phyloP scores from a whole-genome alignment of 768 basidiomycete genomes.

The Hericium erinaceus region DNA sequence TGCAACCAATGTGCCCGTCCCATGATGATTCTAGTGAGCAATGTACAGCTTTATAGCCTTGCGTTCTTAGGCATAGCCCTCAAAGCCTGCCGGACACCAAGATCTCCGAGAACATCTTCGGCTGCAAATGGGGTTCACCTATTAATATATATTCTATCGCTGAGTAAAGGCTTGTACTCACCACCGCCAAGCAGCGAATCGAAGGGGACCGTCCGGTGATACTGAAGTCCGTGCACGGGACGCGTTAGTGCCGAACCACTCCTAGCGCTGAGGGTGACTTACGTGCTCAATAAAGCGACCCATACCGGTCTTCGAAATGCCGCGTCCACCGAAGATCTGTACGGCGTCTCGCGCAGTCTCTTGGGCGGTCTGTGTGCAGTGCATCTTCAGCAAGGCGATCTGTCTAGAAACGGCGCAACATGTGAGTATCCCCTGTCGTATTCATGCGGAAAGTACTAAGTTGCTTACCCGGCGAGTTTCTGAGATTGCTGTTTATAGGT shows the following conservation, averaged over 20 bases:
- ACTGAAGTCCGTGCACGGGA: slow-evolving; percentile 25
- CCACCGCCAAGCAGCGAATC: slow-evolving; percentile 66
- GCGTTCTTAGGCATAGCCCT: slow-evolving; percentile 63
- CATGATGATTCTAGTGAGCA: not conserved
- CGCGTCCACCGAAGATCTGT: slow-evolving; percentile 81
- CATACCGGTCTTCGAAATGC: slow-evolving; percentile 77
- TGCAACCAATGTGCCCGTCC: not conserved
- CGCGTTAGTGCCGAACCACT: not conserved
- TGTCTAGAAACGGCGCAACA: slow-evolving; percentile 30
- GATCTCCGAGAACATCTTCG: slow-evolving; percentile 67
- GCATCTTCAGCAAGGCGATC: slow-evolving; percentile 75
- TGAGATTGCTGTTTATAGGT: slow-evolving; percentile 65
- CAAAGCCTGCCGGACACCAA: slow-evolving; percentile 77
- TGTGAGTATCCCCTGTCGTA: not conserved
- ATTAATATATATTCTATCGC: not conserved
- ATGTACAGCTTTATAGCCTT: slow-evolving; percentile 34
- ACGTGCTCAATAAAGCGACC: slow-evolving; percentile 69
- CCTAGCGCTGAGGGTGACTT: slow-evolving; percentile 15
- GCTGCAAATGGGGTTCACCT: slow-evolving; percentile 28
- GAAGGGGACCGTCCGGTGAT: slow-evolving; percentile 57
- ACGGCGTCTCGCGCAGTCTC: slow-evolving; percentile 79
- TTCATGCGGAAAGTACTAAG: not conserved
- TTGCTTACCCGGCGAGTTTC: slow-evolving; percentile 59
- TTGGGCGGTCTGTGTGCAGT: slow-evolving; percentile 65
- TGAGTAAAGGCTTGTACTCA: slow-evolving; percentile 14